These are phyloP conservation scores for Moricandia arvensis DNA, from an alignment of 345 rosid genomes.

Conservation along the genomic window DNA sequence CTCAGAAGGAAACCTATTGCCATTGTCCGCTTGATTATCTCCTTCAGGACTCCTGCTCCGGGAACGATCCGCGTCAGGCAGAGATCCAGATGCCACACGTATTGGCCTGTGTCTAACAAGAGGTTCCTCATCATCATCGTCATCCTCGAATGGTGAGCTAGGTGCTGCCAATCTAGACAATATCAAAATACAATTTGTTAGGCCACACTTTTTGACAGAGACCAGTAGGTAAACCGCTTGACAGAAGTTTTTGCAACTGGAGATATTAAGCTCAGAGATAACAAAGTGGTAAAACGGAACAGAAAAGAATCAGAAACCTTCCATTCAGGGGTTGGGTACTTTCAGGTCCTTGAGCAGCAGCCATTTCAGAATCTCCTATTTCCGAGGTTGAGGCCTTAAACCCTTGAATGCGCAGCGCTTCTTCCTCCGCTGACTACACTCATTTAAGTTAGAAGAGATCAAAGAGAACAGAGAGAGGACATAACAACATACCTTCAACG, in stretches of 20 bases:
- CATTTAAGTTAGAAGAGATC: slow-evolving; percentile 25
- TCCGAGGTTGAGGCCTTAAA: slow-evolving; percentile 48
- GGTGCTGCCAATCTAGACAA: slow-evolving; percentile 58
- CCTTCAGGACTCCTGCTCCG: slow-evolving; percentile 61
- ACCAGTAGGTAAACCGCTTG: slow-evolving; percentile 3
- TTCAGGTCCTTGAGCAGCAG: slow-evolving; percentile 45
- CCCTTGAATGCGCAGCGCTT: slow-evolving; percentile 45
- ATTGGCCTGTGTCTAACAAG: slow-evolving; percentile 70
- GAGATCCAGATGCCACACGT: slow-evolving; percentile 47
- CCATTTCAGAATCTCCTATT: slow-evolving; percentile 40
- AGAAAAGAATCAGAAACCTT: slow-evolving; percentile 47
- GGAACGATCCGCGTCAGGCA: slow-evolving; percentile 49
- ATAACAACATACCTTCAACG: slow-evolving; percentile 55
- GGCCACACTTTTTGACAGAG: neutral
- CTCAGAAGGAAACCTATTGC: slow-evolving; percentile 66
- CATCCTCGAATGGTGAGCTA: slow-evolving; percentile 65
- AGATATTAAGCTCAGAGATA: neutral
- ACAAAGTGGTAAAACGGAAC: neutral
- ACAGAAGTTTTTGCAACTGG: neutral
- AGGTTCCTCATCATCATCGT: slow-evolving; percentile 68
- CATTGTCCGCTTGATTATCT: slow-evolving; percentile 48
- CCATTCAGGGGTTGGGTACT: slow-evolving; percentile 54
- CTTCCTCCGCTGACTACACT: slow-evolving; percentile 74
- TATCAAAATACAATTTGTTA: slow-evolving; percentile 18
- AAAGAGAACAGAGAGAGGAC: slow-evolving; percentile 8